Evolutionary conservation across 352 stramenopile genomes (phyloP).

Genomic region (Globisporangium takayamanum): DNA sequence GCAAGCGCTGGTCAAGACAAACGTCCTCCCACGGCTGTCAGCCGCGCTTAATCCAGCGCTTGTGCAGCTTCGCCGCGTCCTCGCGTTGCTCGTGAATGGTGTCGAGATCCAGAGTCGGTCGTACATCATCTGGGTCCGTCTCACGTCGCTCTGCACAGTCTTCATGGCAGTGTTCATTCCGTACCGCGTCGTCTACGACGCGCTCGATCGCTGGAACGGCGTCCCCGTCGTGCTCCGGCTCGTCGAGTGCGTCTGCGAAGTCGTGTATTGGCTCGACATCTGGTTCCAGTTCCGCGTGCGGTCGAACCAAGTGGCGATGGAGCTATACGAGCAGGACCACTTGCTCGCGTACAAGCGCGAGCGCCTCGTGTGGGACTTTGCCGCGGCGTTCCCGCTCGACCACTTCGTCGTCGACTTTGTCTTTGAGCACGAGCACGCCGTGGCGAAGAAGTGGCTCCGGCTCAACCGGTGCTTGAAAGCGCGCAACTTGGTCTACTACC

Average conservation of each 20-base stretch:
- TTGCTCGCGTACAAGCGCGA: constrained; percentile 48
- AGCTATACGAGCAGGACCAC: constrained; percentile 58
- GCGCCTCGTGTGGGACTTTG: constrained; percentile 30
- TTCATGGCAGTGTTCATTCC: constrained; percentile 43
- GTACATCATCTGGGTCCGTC: constrained; percentile 46
- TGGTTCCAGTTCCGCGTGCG: constrained; percentile 59
- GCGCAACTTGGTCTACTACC: constrained; percentile 45
- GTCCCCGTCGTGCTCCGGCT: constrained; percentile 27
- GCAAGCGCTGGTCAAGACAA: constrained; percentile 3
- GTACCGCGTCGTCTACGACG: constrained; percentile 54
- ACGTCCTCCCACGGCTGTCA: constrained; percentile 1
- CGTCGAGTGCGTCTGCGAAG: constrained; percentile 32
- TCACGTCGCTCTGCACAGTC: constrained; percentile 39
- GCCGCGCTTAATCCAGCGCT: not conserved
- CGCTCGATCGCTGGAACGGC: constrained; percentile 31
- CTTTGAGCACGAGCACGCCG: not conserved
- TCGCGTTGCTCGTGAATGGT: constrained; percentile 21
- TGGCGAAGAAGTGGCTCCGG: constrained; percentile 27
- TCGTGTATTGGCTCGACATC: constrained; percentile 47
- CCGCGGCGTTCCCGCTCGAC: constrained; percentile 43
- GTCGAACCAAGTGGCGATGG: constrained; percentile 41
- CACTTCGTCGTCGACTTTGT: constrained; percentile 29
- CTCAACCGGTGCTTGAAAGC: constrained; percentile 57
- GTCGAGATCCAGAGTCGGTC: constrained; percentile 49
- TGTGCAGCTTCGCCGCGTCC: not conserved